A percentile compares a stretch with the other conserved stretches of the same genome.
Evolutionary conservation across 768 basidiomycete genomes (phyloP).

Genomic region (Plicaturopsis crispa): DNA sequence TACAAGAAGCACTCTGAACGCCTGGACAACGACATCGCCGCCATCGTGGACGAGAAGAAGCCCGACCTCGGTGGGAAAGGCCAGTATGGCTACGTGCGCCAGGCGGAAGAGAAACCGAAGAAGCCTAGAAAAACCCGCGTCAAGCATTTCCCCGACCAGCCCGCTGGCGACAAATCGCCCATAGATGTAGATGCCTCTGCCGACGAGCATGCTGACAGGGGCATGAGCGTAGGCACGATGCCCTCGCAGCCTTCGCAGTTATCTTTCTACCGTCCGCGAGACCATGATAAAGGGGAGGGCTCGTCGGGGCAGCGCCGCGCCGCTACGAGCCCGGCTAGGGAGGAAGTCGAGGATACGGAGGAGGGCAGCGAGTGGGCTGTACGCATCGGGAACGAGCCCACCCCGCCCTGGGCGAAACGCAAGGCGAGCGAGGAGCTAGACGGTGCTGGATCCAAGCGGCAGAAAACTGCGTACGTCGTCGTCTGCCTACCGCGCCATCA

Average conservation of each 20-base stretch:
- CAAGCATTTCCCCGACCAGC: background rate
- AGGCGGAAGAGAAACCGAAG: constrained; percentile 63
- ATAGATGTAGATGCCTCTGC: background rate
- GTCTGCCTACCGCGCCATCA: background rate
- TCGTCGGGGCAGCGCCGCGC: constrained; percentile 24
- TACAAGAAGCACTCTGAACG: constrained; percentile 78
- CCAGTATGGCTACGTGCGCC: constrained; percentile 76
- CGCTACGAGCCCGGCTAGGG: constrained; percentile 45
- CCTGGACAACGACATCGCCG: constrained; percentile 55
- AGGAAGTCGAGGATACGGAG: constrained; percentile 57
- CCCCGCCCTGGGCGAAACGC: constrained; percentile 66
- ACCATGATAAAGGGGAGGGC: background rate
- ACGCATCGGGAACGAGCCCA: constrained; percentile 51
- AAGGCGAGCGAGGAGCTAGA: constrained; percentile 33
- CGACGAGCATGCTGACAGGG: no score
- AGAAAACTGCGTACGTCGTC: constrained; percentile 31
- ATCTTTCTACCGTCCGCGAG: background rate
- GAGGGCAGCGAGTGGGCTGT: constrained; percentile 62
- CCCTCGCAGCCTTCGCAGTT: background rate
- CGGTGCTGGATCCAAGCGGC: constrained; percentile 33
- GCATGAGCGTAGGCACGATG: no score
- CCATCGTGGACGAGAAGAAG: constrained; percentile 64
- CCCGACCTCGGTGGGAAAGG: constrained; percentile 69
- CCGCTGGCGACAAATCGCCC: background rate
- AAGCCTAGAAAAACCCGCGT: constrained; percentile 41